Evolutionary conservation across 805 yeast genomes (phyloP).

Genomic region (Ogataea naganishii): DNA sequence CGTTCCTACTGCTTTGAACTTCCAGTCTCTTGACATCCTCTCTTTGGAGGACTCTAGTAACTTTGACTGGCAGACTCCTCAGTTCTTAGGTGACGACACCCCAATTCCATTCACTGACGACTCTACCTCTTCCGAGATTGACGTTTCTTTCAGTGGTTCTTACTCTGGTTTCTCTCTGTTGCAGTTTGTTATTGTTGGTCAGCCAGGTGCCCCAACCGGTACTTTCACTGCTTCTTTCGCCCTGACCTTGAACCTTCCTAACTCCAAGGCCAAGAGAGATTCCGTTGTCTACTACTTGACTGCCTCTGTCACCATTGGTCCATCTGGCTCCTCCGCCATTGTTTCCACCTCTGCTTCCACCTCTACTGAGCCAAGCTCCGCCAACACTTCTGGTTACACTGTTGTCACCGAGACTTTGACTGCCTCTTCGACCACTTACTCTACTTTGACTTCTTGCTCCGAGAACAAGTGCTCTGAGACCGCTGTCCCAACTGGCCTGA

Average conservation of each 20-base stretch:
- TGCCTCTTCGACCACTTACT: conserved; percentile 6
- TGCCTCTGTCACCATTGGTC: conserved; percentile 11
- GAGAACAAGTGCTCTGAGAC: conserved; percentile 9
- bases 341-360: conserved; percentile 4
- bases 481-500: conserved; percentile 12
- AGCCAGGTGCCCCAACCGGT: conserved; percentile 8
- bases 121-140: conserved; percentile 9
- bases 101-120: conserved; percentile 9
- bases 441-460: conserved; percentile 6
- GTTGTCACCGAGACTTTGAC: conserved; percentile 8
- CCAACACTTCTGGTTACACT: conserved; percentile 5
- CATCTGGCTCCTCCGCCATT: conserved; percentile 4
- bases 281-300: conserved; percentile 14
- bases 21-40: conserved; percentile 7
- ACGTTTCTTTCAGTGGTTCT: conserved; percentile 7
- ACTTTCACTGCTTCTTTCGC: conserved; percentile 13
- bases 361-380: conserved; percentile 3
- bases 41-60: conserved; percentile 12
- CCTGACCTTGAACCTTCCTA: conserved; percentile 10
- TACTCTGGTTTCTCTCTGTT: conserved; percentile 5
- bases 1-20: conserved; percentile 10
- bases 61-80: too few species aligned
- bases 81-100: conserved; percentile 3
- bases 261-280: conserved; percentile 13
- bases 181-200: conserved; percentile 11